These are phyloP conservation scores for Candida easanensis DNA, from an alignment of 805 yeast species.

Conservation along the genomic window DNA sequence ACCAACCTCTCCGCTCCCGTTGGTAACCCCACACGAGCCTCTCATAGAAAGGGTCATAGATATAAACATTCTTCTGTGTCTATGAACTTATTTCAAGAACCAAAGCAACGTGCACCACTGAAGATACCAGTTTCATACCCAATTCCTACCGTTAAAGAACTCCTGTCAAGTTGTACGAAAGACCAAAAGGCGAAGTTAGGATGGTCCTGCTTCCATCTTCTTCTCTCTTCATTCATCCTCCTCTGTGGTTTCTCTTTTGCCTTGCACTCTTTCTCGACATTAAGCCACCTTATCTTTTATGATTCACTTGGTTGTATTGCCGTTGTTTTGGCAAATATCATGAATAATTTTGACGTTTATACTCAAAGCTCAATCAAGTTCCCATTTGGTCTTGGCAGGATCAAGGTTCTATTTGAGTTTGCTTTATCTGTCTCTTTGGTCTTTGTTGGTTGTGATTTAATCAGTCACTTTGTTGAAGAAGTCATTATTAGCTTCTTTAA, in stretches of 20 bases:
- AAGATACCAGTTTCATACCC: slow-evolving; percentile 68
- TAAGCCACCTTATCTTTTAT: slow-evolving; percentile 84
- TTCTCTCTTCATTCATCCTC: slow-evolving; percentile 54
- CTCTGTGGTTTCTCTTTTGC: slow-evolving; percentile 55
- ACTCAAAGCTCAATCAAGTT: slow-evolving; percentile 71
- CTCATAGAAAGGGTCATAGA: slow-evolving; percentile 89
- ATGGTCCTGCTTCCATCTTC: slow-evolving; percentile 59
- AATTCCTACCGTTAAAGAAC: slow-evolving; percentile 51
- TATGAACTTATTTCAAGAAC: slow-evolving; percentile 93
- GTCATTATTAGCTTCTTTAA: slow-evolving; percentile 32
- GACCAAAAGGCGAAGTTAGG: slow-evolving; percentile 56
- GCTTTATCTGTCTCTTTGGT: slow-evolving; percentile 80
- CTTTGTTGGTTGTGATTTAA: slow-evolving; percentile 87
- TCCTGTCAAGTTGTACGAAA: slow-evolving; percentile 53
- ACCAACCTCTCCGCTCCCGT: slow-evolving; percentile 36
- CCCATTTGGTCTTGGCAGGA: slow-evolving; percentile 92
- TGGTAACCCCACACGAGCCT: slow-evolving; percentile 42
- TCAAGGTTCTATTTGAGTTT: slow-evolving; percentile 85
- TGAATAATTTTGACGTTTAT: slow-evolving; percentile 95
- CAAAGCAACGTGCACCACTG: slow-evolving; percentile 69
- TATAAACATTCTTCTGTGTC: slow-evolving; percentile 96
- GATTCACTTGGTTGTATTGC: slow-evolving; percentile 78
- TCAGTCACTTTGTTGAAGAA: slow-evolving; percentile 86
- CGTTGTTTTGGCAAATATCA: slow-evolving; percentile 67
- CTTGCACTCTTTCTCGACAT: slow-evolving; percentile 62